These are phyloP conservation scores for Wickerhamiella infanticola DNA, from an alignment of 1,139 yeast species.

Conservation along the genomic window DNA sequence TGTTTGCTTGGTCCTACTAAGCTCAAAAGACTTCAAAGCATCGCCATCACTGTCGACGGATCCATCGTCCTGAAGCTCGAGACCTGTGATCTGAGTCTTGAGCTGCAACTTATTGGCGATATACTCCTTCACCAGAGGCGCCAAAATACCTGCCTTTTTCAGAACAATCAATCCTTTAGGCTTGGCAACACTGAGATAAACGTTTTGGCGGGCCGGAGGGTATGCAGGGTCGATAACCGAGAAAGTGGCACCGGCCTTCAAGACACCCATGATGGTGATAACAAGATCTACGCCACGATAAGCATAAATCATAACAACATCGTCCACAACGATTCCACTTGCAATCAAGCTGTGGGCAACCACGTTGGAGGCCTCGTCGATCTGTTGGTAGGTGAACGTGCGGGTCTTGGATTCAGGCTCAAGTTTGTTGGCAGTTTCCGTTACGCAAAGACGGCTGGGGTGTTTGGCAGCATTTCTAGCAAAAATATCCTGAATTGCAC, in stretches of 20 bases:
- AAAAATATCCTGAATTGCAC: conserved; percentile 93
- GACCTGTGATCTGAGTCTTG: conserved; percentile 56
- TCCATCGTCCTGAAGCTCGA: conserved; percentile 70
- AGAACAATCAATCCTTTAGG: conserved; percentile 84
- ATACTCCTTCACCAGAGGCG: conserved; percentile 60
- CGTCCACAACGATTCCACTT: conserved; percentile 77
- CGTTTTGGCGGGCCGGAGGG: conserved; percentile 94
- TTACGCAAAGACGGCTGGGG: conserved; percentile 81
- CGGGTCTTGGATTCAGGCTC: conserved; percentile 41
- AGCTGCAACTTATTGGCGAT: conserved; percentile 57
- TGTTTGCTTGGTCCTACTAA: conserved; percentile 40
- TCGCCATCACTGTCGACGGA: conserved; percentile 44
- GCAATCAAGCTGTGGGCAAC: conserved; percentile 77
- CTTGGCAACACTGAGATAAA: conserved; percentile 81
- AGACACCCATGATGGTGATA: conserved; percentile 93
- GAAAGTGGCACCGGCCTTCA: conserved; percentile 96
- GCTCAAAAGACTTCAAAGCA: conserved; percentile 33
- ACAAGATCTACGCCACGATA: conserved; percentile 93
- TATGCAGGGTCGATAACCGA: conserved; percentile 98
- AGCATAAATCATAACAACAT: conserved; percentile 94
- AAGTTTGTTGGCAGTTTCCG: conserved; percentile 69
- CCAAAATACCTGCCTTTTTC: conserved; percentile 75
- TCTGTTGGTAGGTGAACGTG: conserved; percentile 66
- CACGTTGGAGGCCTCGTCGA: conserved; percentile 84
- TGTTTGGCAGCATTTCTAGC: conserved; percentile 63